Evolutionary conservation across 768 basidiomycete species (phyloP).

Genomic region (Clathrus columnatus): DNA sequence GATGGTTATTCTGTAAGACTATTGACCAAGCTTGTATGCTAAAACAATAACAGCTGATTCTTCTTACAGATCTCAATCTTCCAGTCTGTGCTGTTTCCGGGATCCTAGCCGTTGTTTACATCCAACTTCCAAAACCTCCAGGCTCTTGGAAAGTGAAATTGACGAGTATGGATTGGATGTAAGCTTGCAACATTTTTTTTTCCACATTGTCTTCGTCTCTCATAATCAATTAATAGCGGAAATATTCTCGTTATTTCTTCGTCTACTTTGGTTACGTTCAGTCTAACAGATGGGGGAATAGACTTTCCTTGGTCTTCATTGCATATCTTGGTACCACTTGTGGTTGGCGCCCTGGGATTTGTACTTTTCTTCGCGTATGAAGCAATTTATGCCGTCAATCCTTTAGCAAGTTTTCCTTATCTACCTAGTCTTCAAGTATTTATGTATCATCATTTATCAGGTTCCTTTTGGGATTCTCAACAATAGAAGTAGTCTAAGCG

Average conservation of each 20-base stretch:
- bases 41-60: neutral
- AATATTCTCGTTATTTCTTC: constrained; percentile 26
- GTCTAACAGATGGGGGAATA: constrained; percentile 36
- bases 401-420: constrained; percentile 25
- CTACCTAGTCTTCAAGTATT: neutral
- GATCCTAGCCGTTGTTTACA: constrained; percentile 21
- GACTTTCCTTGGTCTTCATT: constrained; percentile 32
- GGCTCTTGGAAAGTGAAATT: constrained; percentile 26
- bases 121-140: constrained; percentile 27
- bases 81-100: constrained; percentile 25
- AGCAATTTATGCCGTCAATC: constrained; percentile 21
- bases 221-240: constrained; percentile 20
- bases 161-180: constrained; percentile 32
- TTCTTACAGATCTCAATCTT: constrained; percentile 29
- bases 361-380: constrained; percentile 31
- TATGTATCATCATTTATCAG: constrained; percentile 15
- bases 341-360: constrained; percentile 31
- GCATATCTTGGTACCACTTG: constrained; percentile 33
- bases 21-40: neutral
- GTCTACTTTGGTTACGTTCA: constrained; percentile 23
- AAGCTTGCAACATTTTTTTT: neutral
- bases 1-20: constrained; percentile 37
- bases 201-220: constrained; percentile 4
- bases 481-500: constrained; percentile 25
- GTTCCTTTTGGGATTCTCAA: constrained; percentile 25